Evolutionary conservation across 148 eudicot genomes (phyloP).

Genomic region (Vaccinium myrtillus): DNA sequence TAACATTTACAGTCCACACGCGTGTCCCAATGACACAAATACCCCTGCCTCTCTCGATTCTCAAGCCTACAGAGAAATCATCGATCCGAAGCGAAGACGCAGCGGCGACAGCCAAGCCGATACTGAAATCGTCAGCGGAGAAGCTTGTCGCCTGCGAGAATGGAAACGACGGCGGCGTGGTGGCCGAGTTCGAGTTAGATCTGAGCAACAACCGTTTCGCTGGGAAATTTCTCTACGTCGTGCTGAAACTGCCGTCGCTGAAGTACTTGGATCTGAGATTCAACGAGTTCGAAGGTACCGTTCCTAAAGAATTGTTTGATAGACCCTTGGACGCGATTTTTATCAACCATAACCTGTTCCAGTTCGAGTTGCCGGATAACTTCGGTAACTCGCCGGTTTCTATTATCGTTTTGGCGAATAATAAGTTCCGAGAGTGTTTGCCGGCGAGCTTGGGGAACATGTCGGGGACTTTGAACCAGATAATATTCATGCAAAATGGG

Average conservation of each 20-base stretch:
- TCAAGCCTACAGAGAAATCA: no score
- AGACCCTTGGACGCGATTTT: constrained; percentile 76
- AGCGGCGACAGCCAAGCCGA: no score
- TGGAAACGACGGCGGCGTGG: no score
- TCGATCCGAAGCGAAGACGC: no score
- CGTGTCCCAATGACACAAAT: no score
- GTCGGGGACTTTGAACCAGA: constrained; percentile 63
- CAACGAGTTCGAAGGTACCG: constrained; percentile 84
- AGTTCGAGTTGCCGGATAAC: constrained; percentile 67
- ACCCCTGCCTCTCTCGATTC: no score
- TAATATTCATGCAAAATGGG: constrained; percentile 68
- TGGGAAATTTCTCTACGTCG: constrained; percentile 71
- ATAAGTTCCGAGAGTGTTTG: constrained; percentile 71
- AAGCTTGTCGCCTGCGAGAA: no score
- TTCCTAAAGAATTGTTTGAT: constrained; percentile 63
- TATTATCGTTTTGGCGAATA: constrained; percentile 71
- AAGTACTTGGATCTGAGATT: constrained; percentile 69
- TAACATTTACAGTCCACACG: no score
- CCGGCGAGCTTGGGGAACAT: constrained; percentile 85
- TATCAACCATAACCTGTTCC: constrained; percentile 69
- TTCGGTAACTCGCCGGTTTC: constrained; percentile 95
- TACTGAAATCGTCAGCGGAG: no score
- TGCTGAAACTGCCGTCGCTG: constrained; percentile 48
- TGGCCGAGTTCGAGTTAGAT: constrained; percentile 52
- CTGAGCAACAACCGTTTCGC: constrained; percentile 85